A percentile compares a stretch with the other conserved stretches of the same genome.
These are phyloP conservation scores for Podosphaera leucotricha DNA, from an alignment of 2,329 filamentous ascomycete species.

Conservation along the genomic window DNA sequence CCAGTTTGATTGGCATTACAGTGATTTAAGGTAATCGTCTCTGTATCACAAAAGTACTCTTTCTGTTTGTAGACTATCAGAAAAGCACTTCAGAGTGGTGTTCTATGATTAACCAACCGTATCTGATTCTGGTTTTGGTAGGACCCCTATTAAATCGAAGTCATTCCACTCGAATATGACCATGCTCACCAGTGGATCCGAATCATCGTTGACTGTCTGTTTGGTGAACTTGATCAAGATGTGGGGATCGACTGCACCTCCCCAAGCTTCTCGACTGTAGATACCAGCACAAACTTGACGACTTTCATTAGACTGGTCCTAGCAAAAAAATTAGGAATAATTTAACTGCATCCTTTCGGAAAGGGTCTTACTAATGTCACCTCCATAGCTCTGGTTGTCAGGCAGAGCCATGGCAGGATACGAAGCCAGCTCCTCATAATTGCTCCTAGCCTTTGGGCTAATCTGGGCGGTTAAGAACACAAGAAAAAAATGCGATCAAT, in stretches of 20 bases:
- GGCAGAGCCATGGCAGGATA: constrained; percentile 28
- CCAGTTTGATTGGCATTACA: constrained; percentile 63
- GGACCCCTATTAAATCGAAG: constrained; percentile 51
- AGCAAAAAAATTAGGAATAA: constrained; percentile 4
- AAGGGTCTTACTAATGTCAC: constrained; percentile 26
- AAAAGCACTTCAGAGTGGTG: constrained; percentile 10
- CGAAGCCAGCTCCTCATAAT: constrained; percentile 32
- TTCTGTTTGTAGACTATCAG: constrained; percentile 21
- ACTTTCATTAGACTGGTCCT: constrained; percentile 58
- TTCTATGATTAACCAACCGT: constrained; percentile 22
- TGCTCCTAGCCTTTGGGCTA: constrained; percentile 12
- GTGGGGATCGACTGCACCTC: constrained; percentile 67
- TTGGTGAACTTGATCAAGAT: constrained; percentile 63
- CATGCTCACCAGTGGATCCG: constrained; percentile 59
- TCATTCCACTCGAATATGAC: constrained; percentile 92
- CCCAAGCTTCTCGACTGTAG: constrained; percentile 81
- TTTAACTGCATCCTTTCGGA: neutral
- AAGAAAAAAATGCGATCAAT: neutral
- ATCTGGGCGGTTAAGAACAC: neutral
- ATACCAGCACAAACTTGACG: constrained; percentile 71
- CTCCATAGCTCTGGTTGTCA: constrained; percentile 32
- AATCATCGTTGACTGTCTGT: constrained; percentile 29
- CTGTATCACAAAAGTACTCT: constrained; percentile 53
- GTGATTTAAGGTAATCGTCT: constrained; percentile 39
- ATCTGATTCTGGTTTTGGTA: constrained; percentile 27